Evolutionary conservation across 2,329 filamentous ascomycete genomes (phyloP), one percentile per base, ranked within the genome.

Genomic region (Leptodontidium sp.): DNA sequence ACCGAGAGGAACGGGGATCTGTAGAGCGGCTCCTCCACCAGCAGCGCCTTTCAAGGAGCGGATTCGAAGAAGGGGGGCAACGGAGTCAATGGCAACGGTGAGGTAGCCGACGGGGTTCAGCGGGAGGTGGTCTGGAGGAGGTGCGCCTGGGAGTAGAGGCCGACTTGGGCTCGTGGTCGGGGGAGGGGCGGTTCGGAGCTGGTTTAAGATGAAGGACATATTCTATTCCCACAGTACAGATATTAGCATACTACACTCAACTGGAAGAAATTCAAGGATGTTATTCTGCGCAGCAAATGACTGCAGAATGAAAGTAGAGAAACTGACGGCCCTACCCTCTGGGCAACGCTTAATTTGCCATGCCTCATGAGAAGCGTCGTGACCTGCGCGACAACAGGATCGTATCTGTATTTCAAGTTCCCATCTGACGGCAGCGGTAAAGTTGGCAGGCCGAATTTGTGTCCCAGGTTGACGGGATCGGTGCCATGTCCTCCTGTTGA

Each of bases 81-180:
- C 91, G 11, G 93, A 97, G 84, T 99, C 96, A 76, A 99, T 90
- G 40, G 94, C 94, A 40, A 97, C 86, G 14, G 91, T 93, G 59
- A 99, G 90, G 83, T 98, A 99, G 65, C 93, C 87, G 65, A 97
- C 86, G 1, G 96, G 96, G 80, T 98, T 93, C 40, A 97, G 88
- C 2, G 96, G 94, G 11, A 99, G 90, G 75, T 95, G 90, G 4
- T 87, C 84, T 29, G 92, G 85, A 1, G 94, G 92, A 1, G 94
- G 93, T 1, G 90, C 85, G 67, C 92, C 92, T 1, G 93, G 91
- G 43, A 95, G 83, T 38, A 96, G 87, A 17, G 91, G 90, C 65
- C 88, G 90, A 69, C 85, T 82, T 26, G 92, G 88, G 79, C 90
- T 93, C 78, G 91, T 84, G 71, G 87, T 90, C 21, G 96, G 96